Conservation (phyloP, 768 basidiomycete genomes). For the Naematelia encephala region DNA sequence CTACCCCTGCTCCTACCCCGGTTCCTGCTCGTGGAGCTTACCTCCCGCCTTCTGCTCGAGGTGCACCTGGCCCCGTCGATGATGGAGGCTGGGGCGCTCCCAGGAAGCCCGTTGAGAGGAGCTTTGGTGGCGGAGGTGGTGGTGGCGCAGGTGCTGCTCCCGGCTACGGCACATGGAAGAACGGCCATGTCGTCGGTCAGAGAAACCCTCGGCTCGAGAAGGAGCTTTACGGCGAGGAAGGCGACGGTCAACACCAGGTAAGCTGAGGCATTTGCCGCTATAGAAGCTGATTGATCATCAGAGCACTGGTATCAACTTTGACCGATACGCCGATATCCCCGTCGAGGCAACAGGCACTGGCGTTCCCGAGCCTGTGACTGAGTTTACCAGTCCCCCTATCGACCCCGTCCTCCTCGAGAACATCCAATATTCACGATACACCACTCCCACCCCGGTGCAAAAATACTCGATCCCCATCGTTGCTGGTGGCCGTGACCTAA, state of each 20-base stretch:
- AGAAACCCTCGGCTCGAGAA: slow-evolving; percentile 88
- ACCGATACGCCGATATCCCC: slow-evolving; percentile 99
- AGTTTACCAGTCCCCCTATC: slow-evolving; percentile 83
- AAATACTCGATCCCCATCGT: slow-evolving; percentile 99
- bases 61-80: slow-evolving; percentile 23
- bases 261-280: slow-evolving; percentile 3
- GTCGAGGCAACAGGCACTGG: slow-evolving; percentile 96
- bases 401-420: slow-evolving; percentile 94
- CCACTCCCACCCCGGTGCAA: slow-evolving; percentile 96
- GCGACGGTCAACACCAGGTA: slow-evolving; percentile 57
- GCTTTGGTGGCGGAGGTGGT: slow-evolving; percentile 42
- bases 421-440: slow-evolving; percentile 86
- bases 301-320: slow-evolving; percentile 98
- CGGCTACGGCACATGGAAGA: slow-evolving; percentile 73
- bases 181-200: slow-evolving; percentile 80
- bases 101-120: slow-evolving; percentile 18
- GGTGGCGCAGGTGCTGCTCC: slow-evolving; percentile 40
- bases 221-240: slow-evolving; percentile 86
- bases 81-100: slow-evolving; percentile 45
- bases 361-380: slow-evolving; percentile 89
- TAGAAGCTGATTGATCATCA: slow-evolving; percentile 52
- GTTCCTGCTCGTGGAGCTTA: slow-evolving; percentile 24
- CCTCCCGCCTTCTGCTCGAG: slow-evolving; percentile 25
- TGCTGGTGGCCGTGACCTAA: slow-evolving; percentile 61
- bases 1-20: slow-evolving; percentile 42